Percentiles rank a stretch among this genome's conserved stretches.
Evolutionary conservation across 805 yeast species (phyloP).

Genomic region (Wickerhamomyces subpelliculosus): DNA sequence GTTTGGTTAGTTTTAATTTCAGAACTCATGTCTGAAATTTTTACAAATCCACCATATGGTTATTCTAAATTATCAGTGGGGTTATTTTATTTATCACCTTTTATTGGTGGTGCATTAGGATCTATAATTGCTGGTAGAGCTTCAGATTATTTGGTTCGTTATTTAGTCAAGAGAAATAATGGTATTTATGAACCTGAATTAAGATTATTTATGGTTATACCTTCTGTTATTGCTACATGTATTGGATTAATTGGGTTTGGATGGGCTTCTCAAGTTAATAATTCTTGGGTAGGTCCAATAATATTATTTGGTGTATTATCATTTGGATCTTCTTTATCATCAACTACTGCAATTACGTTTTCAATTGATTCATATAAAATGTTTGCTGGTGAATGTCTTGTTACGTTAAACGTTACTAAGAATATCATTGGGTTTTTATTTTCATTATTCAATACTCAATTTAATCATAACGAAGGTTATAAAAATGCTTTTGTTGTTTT

Average conservation of each 20-base stretch:
- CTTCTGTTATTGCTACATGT: slow-evolving; percentile 35
- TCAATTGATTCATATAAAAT: slow-evolving; percentile 49
- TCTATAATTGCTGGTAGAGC: slow-evolving; percentile 45
- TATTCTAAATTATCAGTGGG: slow-evolving; percentile 43
- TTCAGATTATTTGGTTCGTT: slow-evolving; percentile 42
- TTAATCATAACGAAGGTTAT: slow-evolving; percentile 34
- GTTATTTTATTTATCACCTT: slow-evolving; percentile 47
- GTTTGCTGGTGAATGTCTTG: slow-evolving; percentile 54
- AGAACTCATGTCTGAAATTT: slow-evolving; percentile 46
- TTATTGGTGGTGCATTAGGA: slow-evolving; percentile 51
- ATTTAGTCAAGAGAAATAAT: slow-evolving; percentile 35
- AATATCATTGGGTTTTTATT: slow-evolving; percentile 49
- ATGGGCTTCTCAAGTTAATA: slow-evolving; percentile 43
- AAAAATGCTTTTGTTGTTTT: slow-evolving; percentile 43
- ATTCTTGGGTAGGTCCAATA: slow-evolving; percentile 52
- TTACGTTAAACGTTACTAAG: slow-evolving; percentile 47
- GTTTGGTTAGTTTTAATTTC: slow-evolving; percentile 60
- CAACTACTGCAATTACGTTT: slow-evolving; percentile 55
- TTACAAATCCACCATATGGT: slow-evolving; percentile 32
- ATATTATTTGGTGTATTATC: slow-evolving; percentile 48
- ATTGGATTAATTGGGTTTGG: slow-evolving; percentile 60
- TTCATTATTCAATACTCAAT: slow-evolving; percentile 47
- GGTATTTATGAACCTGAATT: slow-evolving; percentile 62
- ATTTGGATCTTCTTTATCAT: slow-evolving; percentile 55
- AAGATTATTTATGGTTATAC: slow-evolving; percentile 46